Evolutionary conservation across 2,329 filamentous ascomycete genomes (phyloP).

Genomic region (Nigrograna mackinnonii): DNA sequence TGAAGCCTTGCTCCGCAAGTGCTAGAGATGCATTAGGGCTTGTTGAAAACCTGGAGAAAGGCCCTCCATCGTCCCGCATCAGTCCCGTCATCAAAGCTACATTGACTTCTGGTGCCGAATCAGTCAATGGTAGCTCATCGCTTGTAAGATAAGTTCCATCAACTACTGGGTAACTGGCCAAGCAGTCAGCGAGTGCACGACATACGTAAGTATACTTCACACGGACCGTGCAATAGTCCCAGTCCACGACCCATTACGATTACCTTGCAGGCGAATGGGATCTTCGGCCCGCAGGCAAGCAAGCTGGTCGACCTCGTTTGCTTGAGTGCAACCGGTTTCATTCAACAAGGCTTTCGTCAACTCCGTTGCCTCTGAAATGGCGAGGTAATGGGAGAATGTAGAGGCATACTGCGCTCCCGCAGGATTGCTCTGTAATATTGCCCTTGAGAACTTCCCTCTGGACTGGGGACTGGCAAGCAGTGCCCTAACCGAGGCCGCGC

Average conservation of each 20-base stretch:
- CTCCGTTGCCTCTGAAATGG: constrained; percentile 23
- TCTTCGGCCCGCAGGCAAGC: constrained; percentile 27
- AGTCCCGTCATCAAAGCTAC: constrained; percentile 28
- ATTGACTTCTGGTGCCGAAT: constrained; percentile 15
- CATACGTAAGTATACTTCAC: neutral
- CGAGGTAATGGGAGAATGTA: constrained; percentile 25
- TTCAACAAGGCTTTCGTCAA: constrained; percentile 22
- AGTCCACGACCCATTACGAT: constrained; percentile 5
- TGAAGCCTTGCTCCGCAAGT: constrained; percentile 20
- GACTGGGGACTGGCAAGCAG: constrained; percentile 54
- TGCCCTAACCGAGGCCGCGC: constrained; percentile 47
- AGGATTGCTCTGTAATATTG: constrained; percentile 42
- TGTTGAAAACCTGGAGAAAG: constrained; percentile 31
- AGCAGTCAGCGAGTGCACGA: neutral
- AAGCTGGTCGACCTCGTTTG: constrained; percentile 13
- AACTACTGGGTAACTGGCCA: constrained; percentile 31
- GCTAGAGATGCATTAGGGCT: constrained; percentile 21
- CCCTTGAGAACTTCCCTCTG: constrained; percentile 52
- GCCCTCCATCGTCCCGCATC: constrained; percentile 35
- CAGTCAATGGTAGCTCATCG: constrained; percentile 21
- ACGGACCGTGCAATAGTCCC: constrained; percentile 14
- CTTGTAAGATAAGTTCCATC: constrained; percentile 33
- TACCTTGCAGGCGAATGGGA: constrained; percentile 18
- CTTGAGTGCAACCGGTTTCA: constrained; percentile 24
- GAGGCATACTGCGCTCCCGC: constrained; percentile 23